Evolutionary conservation across 2,329 filamentous ascomycete species (phyloP).

Genomic region (Penicillium sumatraense): DNA sequence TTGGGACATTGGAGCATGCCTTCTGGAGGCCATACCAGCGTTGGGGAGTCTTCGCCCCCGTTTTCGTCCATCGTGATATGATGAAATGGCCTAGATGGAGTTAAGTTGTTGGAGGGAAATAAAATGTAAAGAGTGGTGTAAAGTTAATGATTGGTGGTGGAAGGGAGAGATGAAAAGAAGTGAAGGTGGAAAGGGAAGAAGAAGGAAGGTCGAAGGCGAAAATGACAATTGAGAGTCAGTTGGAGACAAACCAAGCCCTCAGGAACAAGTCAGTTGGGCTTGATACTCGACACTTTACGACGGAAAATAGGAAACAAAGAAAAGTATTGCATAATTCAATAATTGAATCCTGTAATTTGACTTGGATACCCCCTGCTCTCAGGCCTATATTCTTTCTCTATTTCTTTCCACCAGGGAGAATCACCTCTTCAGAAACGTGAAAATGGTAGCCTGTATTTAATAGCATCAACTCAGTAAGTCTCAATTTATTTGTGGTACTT

Average conservation of each 20-base stretch:
- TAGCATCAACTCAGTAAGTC: conserved; percentile 17
- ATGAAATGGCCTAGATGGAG: neutral
- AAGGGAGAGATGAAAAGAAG: neutral
- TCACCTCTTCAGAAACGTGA: conserved; percentile 45
- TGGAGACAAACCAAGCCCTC: too few species aligned
- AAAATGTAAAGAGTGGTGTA: neutral
- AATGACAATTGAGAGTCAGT: neutral
- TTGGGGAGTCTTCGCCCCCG: conserved; percentile 15
- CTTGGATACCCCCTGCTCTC: neutral
- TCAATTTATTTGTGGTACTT: too few species aligned
- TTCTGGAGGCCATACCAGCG: neutral
- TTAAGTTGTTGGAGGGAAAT: neutral
- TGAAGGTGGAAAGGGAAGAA: neutral
- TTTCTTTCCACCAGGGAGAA: too few species aligned
- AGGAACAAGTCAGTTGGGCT: too few species aligned
- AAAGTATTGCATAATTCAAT: too few species aligned
- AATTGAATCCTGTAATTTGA: too few species aligned
- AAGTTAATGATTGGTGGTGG: neutral
- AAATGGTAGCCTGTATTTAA: conserved; percentile 48
- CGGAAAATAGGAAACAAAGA: too few species aligned
- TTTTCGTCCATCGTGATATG: neutral
- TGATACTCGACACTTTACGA: too few species aligned
- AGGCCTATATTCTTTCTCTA: too few species aligned
- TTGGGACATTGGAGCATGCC: neutral
- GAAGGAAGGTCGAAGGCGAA: neutral